These are phyloP conservation scores for Kodamaea nitidulidarum DNA, from an alignment of 805 yeast genomes.

Conservation along the genomic window DNA sequence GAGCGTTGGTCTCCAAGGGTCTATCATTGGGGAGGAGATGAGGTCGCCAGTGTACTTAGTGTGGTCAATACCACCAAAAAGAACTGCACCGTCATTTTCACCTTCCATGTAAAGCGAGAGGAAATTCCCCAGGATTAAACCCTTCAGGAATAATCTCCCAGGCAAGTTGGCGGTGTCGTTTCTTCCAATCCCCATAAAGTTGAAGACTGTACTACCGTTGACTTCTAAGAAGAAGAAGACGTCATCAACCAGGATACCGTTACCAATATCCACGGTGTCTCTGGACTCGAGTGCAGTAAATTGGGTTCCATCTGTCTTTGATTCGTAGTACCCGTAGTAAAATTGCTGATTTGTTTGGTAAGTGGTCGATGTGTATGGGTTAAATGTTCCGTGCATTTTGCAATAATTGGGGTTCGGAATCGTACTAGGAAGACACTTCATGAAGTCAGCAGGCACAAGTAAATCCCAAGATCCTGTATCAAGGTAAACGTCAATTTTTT, in stretches of 20 bases:
- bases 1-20: neutral
- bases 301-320: neutral
- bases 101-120: slow-evolving; percentile 62
- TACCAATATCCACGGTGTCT: slow-evolving; percentile 6
- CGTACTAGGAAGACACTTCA: neutral
- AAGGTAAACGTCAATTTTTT: neutral
- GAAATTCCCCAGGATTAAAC: slow-evolving; percentile 49
- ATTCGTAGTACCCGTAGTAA: slow-evolving; percentile 1
- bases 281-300: slow-evolving; percentile 4
- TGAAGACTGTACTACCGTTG: neutral
- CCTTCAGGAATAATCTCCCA: slow-evolving; percentile 50
- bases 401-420: neutral
- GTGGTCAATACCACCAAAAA: slow-evolving; percentile 34
- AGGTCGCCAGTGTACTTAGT: slow-evolving; percentile 22
- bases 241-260: slow-evolving; percentile 5
- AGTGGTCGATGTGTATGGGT: slow-evolving; percentile 9
- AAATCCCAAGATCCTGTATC: neutral
- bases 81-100: slow-evolving; percentile 39
- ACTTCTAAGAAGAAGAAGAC: slow-evolving; percentile 9
- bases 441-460: neutral
- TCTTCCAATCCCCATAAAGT: slow-evolving; percentile 12
- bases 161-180: slow-evolving; percentile 60
- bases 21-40: neutral
- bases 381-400: slow-evolving; percentile 7
- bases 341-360: neutral